phyloP scores from a whole-genome alignment of 164 flowering plant genomes.

The Nelumbo lutea region DNA sequence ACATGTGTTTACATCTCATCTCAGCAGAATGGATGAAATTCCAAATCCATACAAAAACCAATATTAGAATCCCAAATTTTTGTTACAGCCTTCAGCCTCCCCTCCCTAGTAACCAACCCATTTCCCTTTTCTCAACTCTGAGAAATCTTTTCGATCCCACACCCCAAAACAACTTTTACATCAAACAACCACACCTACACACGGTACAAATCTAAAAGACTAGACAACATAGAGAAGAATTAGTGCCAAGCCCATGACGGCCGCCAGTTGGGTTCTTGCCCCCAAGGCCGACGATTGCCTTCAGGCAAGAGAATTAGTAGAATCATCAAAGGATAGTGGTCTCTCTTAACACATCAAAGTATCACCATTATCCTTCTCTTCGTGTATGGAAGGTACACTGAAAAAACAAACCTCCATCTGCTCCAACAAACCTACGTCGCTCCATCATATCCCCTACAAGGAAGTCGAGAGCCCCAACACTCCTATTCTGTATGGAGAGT shows the following conservation, averaged over 20 bases:
- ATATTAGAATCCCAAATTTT: slow-evolving; percentile 2
- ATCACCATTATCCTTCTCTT: slow-evolving; percentile 27
- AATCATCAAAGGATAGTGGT: slow-evolving; percentile 29
- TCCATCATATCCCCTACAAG: slow-evolving; percentile 20
- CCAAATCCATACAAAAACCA: slow-evolving; percentile 7
- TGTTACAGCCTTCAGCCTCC: slow-evolving; percentile 4
- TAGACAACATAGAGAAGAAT: neutral
- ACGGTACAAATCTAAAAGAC: slow-evolving; percentile 10
- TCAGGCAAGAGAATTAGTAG: slow-evolving; percentile 20
- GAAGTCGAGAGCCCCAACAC: slow-evolving; percentile 43
- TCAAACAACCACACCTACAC: slow-evolving; percentile 12
- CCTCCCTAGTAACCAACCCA: neutral
- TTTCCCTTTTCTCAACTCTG: neutral
- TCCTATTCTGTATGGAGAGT: slow-evolving; percentile 39
- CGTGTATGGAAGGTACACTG: slow-evolving; percentile 37
- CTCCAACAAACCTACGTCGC: slow-evolving; percentile 3
- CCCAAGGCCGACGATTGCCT: slow-evolving; percentile 13
- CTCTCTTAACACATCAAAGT: slow-evolving; percentile 25
- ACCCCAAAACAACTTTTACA: slow-evolving; percentile 10
- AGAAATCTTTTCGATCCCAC: neutral
- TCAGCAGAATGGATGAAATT: slow-evolving; percentile 9
- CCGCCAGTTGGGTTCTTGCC: slow-evolving; percentile 16
- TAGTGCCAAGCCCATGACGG: slow-evolving; percentile 1
- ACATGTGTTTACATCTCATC: slow-evolving; percentile 17
- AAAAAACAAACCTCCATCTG: slow-evolving; percentile 46